Conservation (phyloP, 73 alveolate genomes). For the Blepharisma stoltei region DNA sequence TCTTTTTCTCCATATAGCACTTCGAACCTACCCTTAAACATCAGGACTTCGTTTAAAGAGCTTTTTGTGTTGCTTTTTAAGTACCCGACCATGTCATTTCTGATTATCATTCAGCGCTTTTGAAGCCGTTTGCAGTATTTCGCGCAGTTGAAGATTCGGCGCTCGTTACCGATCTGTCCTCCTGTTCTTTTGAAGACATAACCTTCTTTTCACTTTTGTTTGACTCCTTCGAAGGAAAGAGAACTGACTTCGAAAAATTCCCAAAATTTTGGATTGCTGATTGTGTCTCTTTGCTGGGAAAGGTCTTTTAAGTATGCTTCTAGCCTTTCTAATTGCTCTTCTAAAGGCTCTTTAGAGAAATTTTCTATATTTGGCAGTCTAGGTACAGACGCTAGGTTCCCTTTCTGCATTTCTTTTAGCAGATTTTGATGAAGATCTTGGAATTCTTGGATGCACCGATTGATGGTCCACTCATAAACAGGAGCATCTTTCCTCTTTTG, state of each 20-base stretch:
- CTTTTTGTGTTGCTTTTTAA: not conserved
- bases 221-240: not conserved
- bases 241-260: slow-evolving; percentile 6
- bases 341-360: not conserved
- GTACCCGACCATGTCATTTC: slow-evolving; percentile 36
- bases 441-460: not conserved
- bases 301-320: not conserved
- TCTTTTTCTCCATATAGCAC: slow-evolving; percentile 12
- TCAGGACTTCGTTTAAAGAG: not conserved
- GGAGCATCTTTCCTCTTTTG: not conserved
- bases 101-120: slow-evolving; percentile 29
- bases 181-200: slow-evolving; percentile 34
- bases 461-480: not conserved
- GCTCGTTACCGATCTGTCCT: slow-evolving; percentile 28
- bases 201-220: slow-evolving; percentile 29
- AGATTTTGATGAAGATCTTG: not conserved
- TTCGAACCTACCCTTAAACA: not conserved
- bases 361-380: not conserved
- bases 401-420: not conserved
- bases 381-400: not conserved
- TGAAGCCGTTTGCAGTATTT: slow-evolving; percentile 30
- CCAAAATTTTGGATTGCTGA: not conserved
- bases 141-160: not conserved
- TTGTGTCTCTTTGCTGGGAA: not conserved
- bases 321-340: not conserved